Evolutionary conservation across 768 basidiomycete species (phyloP).

Genomic region (Suillus subalutaceus): DNA sequence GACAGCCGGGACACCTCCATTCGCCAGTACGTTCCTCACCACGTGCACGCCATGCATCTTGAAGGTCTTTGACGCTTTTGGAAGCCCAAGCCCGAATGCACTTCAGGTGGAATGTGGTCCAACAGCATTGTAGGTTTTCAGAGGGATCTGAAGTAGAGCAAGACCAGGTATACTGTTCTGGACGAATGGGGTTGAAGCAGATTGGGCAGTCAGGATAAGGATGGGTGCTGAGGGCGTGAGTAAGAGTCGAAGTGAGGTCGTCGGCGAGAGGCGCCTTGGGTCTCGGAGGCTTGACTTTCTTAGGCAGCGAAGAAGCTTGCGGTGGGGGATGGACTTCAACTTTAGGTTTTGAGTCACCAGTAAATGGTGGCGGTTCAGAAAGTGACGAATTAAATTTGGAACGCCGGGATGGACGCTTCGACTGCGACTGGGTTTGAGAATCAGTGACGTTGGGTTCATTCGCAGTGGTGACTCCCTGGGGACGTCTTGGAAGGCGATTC

Average conservation of each 20-base stretch:
- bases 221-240: slow-evolving; percentile 61
- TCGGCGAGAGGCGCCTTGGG: slow-evolving; percentile 37
- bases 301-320: slow-evolving; percentile 8
- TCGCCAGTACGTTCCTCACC: slow-evolving; percentile 72
- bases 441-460: background rate
- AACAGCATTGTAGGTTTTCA: slow-evolving; percentile 65
- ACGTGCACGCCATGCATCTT: slow-evolving; percentile 71
- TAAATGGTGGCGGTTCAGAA: slow-evolving; percentile 22
- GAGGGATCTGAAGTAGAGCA: slow-evolving; percentile 61
- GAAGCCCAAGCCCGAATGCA: slow-evolving; percentile 89
- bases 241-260: slow-evolving; percentile 78
- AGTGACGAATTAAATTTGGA: slow-evolving; percentile 41
- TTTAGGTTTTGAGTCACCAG: background rate
- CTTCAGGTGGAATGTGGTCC: slow-evolving; percentile 88
- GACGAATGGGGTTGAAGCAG: slow-evolving; percentile 81
- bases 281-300: slow-evolving; percentile 15
- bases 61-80: slow-evolving; percentile 74
- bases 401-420: slow-evolving; percentile 31
- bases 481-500: background rate
- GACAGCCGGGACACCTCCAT: slow-evolving; percentile 96
- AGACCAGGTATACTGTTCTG: slow-evolving; percentile 84
- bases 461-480: background rate
- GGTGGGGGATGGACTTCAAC: slow-evolving; percentile 2
- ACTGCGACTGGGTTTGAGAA: background rate
- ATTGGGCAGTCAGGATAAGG: slow-evolving; percentile 82